Evolutionary conservation across 164 flowering plant genomes (phyloP), one percentile per base, ranked within the genome.

Genomic region (Piper betle): DNA sequence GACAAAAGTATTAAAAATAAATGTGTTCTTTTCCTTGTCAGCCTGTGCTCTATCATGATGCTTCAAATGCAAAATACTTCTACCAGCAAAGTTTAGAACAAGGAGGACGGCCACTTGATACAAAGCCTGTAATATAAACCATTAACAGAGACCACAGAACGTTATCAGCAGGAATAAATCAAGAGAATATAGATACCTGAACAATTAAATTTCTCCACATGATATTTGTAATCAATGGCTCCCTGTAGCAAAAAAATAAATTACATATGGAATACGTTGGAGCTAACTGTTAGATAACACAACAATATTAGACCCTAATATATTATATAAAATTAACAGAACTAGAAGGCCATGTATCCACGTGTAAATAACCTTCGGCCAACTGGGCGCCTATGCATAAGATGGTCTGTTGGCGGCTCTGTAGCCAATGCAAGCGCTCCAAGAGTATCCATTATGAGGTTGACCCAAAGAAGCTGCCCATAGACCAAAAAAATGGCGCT

Each of bases 341-440:
- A 25, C 33, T 0, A 25, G 33, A 25, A 25, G 33, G 33, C 33
- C 33, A 25, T 25, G 33, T 25, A 59, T 72, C 64, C 50, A 10
- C 3, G 50, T 46, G 15, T 46, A 46, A 72, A 6, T 15, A 73
- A 89, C 98, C 85, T 89, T 62, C 96, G 72, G 62, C 99, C 96
- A 64, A 90, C 96, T 10, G 99, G 97, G 20, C 78, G 33, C 69
- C 97, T 78, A 37, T 74, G 71, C 99, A 93, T 93, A 56, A 93
- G 83, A 66, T 93, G 88, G 74, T 93, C 89, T 1, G 97, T 88
- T 16, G 97, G 99, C 60, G 96, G 97, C 74, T 90, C 99, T 40
- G 99, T 90, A 18, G 99, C 99, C 73, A 93, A 74, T 4, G 99
- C 99, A 69, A 93, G 82, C 37, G 95, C 99, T 68, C 97, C 99